These are phyloP conservation scores for Penicillium canariense DNA, from an alignment of 495 filamentous ascomycete species.

Conservation along the genomic window DNA sequence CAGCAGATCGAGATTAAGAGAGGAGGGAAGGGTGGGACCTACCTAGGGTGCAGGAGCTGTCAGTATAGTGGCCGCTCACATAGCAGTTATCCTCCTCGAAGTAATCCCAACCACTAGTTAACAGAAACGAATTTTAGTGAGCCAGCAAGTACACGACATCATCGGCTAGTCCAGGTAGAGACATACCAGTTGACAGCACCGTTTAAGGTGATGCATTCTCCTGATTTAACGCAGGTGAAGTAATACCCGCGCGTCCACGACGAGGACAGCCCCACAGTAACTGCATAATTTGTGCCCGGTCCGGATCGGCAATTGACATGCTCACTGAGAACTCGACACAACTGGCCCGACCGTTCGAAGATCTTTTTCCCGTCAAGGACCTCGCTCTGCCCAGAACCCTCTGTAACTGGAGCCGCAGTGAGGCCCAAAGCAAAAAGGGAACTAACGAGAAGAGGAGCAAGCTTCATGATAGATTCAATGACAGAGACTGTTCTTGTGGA, in stretches of 20 bases:
- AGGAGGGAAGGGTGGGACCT: neutral
- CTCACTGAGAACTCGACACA: neutral
- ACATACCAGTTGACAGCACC: neutral
- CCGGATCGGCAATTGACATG: neutral
- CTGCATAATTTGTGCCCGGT: neutral
- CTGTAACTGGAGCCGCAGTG: neutral
- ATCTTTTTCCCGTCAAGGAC: neutral
- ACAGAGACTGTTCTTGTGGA: neutral
- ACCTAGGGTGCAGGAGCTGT: neutral
- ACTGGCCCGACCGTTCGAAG: neutral
- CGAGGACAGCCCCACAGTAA: neutral
- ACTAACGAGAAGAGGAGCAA: neutral
- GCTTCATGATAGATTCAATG: neutral
- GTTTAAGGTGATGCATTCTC: neutral
- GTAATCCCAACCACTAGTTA: neutral
- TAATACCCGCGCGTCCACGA: neutral
- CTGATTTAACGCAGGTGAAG: neutral
- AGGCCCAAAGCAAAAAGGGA: neutral
- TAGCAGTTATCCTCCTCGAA: slow-evolving; percentile 1
- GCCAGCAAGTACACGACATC: neutral
- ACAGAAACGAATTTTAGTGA: neutral
- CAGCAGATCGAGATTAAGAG: too few species aligned
- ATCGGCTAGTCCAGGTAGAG: too few species aligned
- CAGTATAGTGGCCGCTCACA: neutral
- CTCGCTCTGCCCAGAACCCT: neutral